Percentiles rank a stretch among this genome's conserved stretches.
These are phyloP conservation scores for Lactuca sativa DNA, from an alignment of 129 eudicot genomes.

Conservation along the genomic window DNA sequence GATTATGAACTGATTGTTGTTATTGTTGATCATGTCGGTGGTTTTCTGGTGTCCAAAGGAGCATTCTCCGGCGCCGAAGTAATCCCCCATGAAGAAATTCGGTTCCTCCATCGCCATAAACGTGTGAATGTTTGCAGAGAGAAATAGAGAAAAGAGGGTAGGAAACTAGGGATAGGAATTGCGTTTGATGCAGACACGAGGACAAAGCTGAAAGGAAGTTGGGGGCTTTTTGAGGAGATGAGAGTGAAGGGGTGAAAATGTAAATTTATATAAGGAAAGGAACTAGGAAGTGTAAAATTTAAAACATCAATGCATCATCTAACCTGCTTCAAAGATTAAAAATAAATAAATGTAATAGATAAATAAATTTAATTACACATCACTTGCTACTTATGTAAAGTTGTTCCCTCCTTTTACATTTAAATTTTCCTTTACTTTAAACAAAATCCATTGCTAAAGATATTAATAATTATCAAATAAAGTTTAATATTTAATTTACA, in stretches of 20 bases:
- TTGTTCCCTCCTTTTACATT: conserved; percentile 37
- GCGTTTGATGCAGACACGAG: conserved; percentile 25
- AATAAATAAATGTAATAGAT: neutral
- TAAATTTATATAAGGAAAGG: conserved; percentile 11
- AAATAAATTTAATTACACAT: conserved; percentile 26
- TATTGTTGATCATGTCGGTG: conserved; percentile 21
- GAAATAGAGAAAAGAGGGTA: conserved; percentile 7
- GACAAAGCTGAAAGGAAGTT: conserved; percentile 18
- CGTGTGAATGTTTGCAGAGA: conserved; percentile 17
- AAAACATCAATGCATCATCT: conserved; percentile 17
- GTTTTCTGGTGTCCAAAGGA: conserved; percentile 25
- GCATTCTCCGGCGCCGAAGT: conserved; percentile 30
- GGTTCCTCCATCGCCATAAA: conserved; percentile 38
- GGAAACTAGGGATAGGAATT: conserved; percentile 2
- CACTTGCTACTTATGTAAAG: conserved; percentile 56
- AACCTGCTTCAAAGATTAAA: conserved; percentile 13
- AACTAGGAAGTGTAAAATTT: conserved; percentile 12
- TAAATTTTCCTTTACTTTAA: conserved; percentile 25
- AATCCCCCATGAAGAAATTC: conserved; percentile 47
- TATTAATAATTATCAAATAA: neutral
- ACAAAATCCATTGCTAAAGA: conserved; percentile 17
- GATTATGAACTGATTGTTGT: conserved; percentile 46
- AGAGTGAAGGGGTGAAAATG: conserved; percentile 49
- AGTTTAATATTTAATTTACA: neutral
- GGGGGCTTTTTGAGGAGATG: conserved; percentile 46